phyloP scores from a whole-genome alignment of 75 land plant genomes.

The Ceratopteris richardii region DNA sequence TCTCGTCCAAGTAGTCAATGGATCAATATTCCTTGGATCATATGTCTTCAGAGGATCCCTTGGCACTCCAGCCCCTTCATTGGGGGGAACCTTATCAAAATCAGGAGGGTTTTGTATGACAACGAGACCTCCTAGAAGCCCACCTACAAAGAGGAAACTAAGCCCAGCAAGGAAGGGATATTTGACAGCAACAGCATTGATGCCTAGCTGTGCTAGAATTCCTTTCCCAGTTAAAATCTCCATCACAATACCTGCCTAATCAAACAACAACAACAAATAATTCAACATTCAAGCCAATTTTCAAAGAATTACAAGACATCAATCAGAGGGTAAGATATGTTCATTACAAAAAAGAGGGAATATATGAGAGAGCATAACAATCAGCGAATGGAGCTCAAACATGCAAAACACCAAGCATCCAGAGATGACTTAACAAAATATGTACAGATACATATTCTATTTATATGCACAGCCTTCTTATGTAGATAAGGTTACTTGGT shows the following conservation, averaged over 20 bases:
- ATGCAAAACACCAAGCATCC: too few relatives aligned
- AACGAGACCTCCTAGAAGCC: slow-evolving; percentile 24
- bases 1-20: slow-evolving; percentile 19
- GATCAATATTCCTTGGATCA: slow-evolving; percentile 16
- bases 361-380: too few relatives aligned
- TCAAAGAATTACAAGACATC: neutral
- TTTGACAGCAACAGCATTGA: slow-evolving; percentile 14
- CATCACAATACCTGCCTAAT: slow-evolving; percentile 23
- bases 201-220: slow-evolving; percentile 19
- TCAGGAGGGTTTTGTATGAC: slow-evolving; percentile 28
- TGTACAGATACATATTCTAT: too few relatives aligned
- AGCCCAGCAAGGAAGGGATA: slow-evolving; percentile 15
- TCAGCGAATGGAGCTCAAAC: too few relatives aligned
- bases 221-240: slow-evolving; percentile 26
- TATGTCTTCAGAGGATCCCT: slow-evolving; percentile 21
- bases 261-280: neutral
- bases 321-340: too few relatives aligned
- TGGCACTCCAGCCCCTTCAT: slow-evolving; percentile 22
- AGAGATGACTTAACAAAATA: too few relatives aligned
- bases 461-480: too few relatives aligned
- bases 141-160: slow-evolving; percentile 18
- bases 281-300: neutral
- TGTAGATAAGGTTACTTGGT: too few relatives aligned
- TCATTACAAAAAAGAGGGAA: too few relatives aligned
- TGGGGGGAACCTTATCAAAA: slow-evolving; percentile 16